Base-by-base conservation (phyloP, 1,139 yeast species). In the Zygoascus meyerae region DNA sequence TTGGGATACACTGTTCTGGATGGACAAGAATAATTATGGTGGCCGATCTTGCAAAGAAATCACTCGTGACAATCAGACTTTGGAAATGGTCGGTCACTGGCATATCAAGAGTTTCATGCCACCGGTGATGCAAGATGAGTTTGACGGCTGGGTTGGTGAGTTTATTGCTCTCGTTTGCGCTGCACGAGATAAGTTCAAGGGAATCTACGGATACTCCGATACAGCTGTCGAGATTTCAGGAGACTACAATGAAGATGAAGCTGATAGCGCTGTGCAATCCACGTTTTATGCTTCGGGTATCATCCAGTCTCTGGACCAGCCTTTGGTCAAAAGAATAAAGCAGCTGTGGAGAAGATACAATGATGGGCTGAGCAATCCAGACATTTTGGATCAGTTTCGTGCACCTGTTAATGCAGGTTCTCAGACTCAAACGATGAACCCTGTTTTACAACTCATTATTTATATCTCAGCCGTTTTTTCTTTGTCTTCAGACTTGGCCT, bases 1-100 rank as follows among this genome's bases (percentile, higher is more conserved):
- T 60, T 92, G 98, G 98, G 97, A 92, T 63, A 62, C 85, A 14
- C 70, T 94, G 52, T 70, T 92, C 3, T 94, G 98, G 97, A 86
- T 90, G 95, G 97, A 94, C 63, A 82, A 83, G 56, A 80, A 77
- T 57, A 94, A 94, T 60, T 89, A 73, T 64, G 86, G 95, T 38
- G 99, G 98, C 4, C 73, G 89, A 49, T 80, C 81, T 21, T 84
- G 95, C 61, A 66, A 70, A 14, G 61, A 57, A 37, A 53, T 62
- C 29, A 42, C 38, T 5, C 31, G 45, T 11, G 75, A 72, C 9
- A 86, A 81, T 6, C 86, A 83, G 57, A 73, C 73, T 33, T 68
- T 84, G 51, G 70, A 71, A 26, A 81, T 83, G 2, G 73, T 74
- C 44, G 81, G 85, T 47, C 74, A 79, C 45, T 94, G 98, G 98